Base-by-base conservation (phyloP, 73 alveolate species). In the Urostyla sp. region DNA sequence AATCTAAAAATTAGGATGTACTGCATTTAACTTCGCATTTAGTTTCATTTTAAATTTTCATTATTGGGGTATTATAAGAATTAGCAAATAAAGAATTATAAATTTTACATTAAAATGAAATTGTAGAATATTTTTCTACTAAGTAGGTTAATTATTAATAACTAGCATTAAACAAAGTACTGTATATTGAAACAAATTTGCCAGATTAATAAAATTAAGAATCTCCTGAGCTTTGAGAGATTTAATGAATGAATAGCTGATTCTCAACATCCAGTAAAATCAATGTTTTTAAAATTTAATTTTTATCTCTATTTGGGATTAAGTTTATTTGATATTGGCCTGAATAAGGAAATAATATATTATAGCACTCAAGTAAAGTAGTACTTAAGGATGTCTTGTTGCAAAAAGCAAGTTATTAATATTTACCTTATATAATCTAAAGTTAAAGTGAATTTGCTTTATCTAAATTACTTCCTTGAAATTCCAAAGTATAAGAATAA, bases 261-360 rank as follows among this genome's bases (percentile, higher is more conserved):
- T 59, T 5, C 10, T 23, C 5, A 26, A 36, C 76, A 11, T 59
- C 23, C 18, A 59, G 57, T 6, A 30, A n/a, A n/a, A 59, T 15
- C 6, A n/a, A n/a, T 7, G 76, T 21, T 59, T 59, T 59, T 32
- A 59, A 59, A 4, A 30, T 5, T 32, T 59, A 31, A 6, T 27
- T 11, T n/a, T 18, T 8, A 31, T 59, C 76, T 21, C 24, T n/a
- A 59, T 59, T 59, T 11, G 76, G 76, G 5, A 59, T 59, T 7
- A 59, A 35, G 18, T 59, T 18, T 3, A 59, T 21, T 27, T 7
- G n/a, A 34, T 59, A 59, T 30, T 24, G 32, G 6, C 76, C 76
- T 34, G 4, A 2, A n/a, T 59, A 35, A 3, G 76, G 76, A 4
- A 59, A 59, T 8, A 21, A 7, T 30, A 59, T 27, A 36, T 59